These are phyloP conservation scores for Carex kokanica DNA, from an alignment of 176 grass and related monocot species.

Conservation along the genomic window DNA sequence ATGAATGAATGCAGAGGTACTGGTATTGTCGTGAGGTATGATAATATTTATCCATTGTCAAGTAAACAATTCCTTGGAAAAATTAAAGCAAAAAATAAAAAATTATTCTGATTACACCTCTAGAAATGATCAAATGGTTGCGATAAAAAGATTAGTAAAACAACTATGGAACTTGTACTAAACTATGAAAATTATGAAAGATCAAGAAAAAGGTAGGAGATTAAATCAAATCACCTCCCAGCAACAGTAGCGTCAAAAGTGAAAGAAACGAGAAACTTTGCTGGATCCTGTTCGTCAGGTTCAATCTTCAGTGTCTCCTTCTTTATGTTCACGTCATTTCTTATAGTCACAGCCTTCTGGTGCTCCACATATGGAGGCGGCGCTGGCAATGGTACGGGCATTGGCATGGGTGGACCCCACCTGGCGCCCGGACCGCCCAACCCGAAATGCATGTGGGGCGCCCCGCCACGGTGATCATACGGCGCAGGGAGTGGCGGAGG, in stretches of 20 bases:
- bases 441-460: constrained; percentile 45
- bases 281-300: constrained; percentile 52
- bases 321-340: constrained; percentile 92
- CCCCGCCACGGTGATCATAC: constrained; percentile 70
- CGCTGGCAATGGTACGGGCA: constrained; percentile 36
- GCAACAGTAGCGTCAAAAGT: constrained; percentile 83
- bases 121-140: neutral
- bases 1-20: neutral
- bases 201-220: neutral
- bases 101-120: neutral
- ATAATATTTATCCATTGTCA: neutral
- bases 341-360: constrained; percentile 88
- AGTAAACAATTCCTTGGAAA: neutral
- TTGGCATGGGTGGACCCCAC: constrained; percentile 45
- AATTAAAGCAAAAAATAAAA: neutral
- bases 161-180: neutral
- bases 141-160: neutral
- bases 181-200: neutral
- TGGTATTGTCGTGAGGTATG: neutral
- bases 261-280: constrained; percentile 67
- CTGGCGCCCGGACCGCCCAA: constrained; percentile 40
- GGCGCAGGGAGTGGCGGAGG: constrained; percentile 62
- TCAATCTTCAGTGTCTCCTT: constrained; percentile 96
- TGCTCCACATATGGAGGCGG: constrained; percentile 81
- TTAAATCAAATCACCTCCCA: neutral